A percentile compares a stretch with the other conserved stretches of the same genome.
These are phyloP conservation scores for Aureobasidium uvarum DNA, from an alignment of 2,329 filamentous ascomycete genomes.

Conservation along the genomic window DNA sequence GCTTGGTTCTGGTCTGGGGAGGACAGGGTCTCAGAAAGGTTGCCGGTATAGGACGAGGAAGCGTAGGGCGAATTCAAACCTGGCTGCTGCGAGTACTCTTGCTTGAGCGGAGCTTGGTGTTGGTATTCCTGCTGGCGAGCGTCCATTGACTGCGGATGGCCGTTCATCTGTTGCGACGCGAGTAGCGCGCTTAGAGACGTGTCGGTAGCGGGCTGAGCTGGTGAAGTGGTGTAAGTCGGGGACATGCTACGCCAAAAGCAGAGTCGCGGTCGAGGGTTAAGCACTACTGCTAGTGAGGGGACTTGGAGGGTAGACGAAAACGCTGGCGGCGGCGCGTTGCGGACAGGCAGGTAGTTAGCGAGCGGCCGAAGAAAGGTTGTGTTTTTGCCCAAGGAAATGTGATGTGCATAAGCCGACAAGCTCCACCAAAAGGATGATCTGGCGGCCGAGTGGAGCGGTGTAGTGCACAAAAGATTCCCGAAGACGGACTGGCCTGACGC, in stretches of 20 bases:
- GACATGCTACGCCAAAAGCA: slow-evolving; percentile 47
- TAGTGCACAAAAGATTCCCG: slow-evolving; percentile 27
- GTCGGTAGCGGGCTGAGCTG: slow-evolving; percentile 38
- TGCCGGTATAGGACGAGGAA: slow-evolving; percentile 50
- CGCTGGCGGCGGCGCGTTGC: slow-evolving; percentile 39
- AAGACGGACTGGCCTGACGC: slow-evolving; percentile 24
- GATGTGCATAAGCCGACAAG: slow-evolving; percentile 46
- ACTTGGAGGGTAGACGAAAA: slow-evolving; percentile 33
- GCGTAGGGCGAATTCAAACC: slow-evolving; percentile 56
- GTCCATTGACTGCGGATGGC: slow-evolving; percentile 53
- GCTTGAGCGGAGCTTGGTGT: slow-evolving; percentile 31
- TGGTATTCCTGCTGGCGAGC: slow-evolving; percentile 53
- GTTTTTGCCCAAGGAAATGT: slow-evolving; percentile 46
- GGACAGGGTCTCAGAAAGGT: slow-evolving; percentile 74
- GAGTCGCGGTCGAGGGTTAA: slow-evolving; percentile 29
- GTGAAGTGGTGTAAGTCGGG: slow-evolving; percentile 47
- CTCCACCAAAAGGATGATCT: slow-evolving; percentile 36
- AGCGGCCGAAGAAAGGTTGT: slow-evolving; percentile 37
- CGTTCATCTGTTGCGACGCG: slow-evolving; percentile 41
- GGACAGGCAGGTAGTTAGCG: slow-evolving; percentile 33
- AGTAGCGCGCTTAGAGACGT: slow-evolving; percentile 43
- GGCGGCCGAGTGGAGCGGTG: slow-evolving; percentile 33
- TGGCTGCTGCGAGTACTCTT: slow-evolving; percentile 51
- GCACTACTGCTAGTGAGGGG: slow-evolving; percentile 33
- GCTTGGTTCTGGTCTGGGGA: slow-evolving; percentile 88